Base-by-base conservation (phyloP, 805 yeast genomes). In the Candida nonsorbophila region DNA sequence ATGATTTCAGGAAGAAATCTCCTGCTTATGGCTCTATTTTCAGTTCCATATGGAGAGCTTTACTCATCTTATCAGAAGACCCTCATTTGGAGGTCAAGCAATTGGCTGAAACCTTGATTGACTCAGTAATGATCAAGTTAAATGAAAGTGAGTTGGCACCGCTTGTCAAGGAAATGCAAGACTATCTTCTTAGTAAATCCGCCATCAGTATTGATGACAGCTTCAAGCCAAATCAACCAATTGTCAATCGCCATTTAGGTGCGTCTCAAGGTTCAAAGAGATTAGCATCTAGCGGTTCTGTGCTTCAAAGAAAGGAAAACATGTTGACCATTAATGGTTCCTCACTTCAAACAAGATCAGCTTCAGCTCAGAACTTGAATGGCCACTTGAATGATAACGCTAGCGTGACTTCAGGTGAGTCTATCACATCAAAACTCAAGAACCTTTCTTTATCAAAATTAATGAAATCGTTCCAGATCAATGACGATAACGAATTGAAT, bases 11-110 rank as follows among this genome's bases (percentile, higher is more conserved):
- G 28, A 69, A 82, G 42, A 67, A 67, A 23, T 69, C 84, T 0
- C 84, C 94, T 1, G 92, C 95, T 0, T 84, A 85, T 50, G 95
- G 96, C 1, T 80, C 95, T 0, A 71, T 86, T 6, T 85, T 82
- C 51, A 74, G 85, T 31, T 82, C 94, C 1, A 74, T 82, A 6
- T 92, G 97, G 96, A 84, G 86, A 41, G 78, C 90, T 0, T 52
- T 90, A 19, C 62, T 92, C 26, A 77, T 85, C 16, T 55, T 86
- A 16, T 74, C 94, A 1, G 87, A 82, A 40, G 98, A 92, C 53
- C 95, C 97, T 0, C 92, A 82, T 52, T 58, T 72, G 20, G 95
- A 86, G 53, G 87, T 88, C 5, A 76, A 74, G 34, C 72, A 72
- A 27, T 65, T 75, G 36, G 90, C 96, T 0, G 79, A 78, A 32